These are phyloP conservation scores for Coleophoma cylindrospora DNA, from an alignment of 2,329 filamentous ascomycete genomes.

Conservation along the genomic window DNA sequence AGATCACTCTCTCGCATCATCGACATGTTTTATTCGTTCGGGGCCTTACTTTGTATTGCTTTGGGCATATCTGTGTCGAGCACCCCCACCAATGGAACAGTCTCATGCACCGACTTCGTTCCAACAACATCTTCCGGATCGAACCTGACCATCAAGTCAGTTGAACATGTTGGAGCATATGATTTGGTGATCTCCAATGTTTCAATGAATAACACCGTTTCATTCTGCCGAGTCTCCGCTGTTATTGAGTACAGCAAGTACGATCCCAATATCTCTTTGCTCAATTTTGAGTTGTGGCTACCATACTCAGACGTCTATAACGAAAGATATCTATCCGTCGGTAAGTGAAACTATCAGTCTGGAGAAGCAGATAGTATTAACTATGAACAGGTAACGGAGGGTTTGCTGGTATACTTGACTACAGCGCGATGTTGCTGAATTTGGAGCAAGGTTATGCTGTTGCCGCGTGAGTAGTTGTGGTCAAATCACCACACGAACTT, in stretches of 20 bases:
- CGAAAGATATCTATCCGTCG: conserved; percentile 18
- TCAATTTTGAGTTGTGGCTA: conserved; percentile 21
- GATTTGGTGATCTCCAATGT: not conserved
- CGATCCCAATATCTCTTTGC: conserved; percentile 13
- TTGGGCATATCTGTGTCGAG: not conserved
- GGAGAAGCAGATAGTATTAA: not conserved
- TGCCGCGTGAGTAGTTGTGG: conserved; percentile 7
- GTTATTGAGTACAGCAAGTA: not conserved
- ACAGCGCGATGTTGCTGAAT: conserved; percentile 12
- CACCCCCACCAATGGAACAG: not conserved
- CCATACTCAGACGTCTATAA: conserved; percentile 13
- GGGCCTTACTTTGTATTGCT: too few species aligned
- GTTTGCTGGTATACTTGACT: conserved; percentile 17
- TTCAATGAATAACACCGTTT: conserved; percentile 1
- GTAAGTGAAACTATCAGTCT: conserved; percentile 5
- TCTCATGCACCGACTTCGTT: not conserved
- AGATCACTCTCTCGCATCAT: too few species aligned
- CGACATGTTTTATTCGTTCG: too few species aligned
- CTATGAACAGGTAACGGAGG: conserved; percentile 14
- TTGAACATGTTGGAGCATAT: not conserved
- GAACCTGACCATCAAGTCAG: not conserved
- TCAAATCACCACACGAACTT: not conserved
- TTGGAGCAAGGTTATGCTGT: conserved; percentile 20
- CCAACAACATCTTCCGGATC: not conserved
- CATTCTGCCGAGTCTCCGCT: conserved; percentile 10